Evolutionary conservation across 2,329 filamentous ascomycete genomes (phyloP), one percentile per base, ranked within the genome.

Genomic region (Aschersonia sp.): DNA sequence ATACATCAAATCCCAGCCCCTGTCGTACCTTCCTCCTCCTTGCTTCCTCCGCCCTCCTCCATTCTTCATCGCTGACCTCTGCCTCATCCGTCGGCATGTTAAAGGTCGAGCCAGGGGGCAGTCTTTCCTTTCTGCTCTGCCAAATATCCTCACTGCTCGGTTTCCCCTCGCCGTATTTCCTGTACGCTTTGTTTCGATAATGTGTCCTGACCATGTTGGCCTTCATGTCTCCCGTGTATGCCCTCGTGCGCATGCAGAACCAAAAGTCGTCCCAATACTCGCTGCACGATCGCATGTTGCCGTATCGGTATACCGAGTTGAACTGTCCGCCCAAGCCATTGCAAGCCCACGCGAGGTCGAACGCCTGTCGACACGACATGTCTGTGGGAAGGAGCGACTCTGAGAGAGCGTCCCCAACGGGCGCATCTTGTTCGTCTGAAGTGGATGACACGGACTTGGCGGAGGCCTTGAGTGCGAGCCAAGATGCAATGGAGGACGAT

Each of bases 291-390:
- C 83, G 78, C 58, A 94, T 69, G 41, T 72, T 69, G 51, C 92
- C 92, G 60, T 87, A 83, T 40, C 92, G 84, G 72, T 97, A 98
- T 39, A 97, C 76, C 58, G 87, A 81, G 58, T 85, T 88, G 72
- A 89, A 95, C 63, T 97, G 89, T 1, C 90, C 88, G 47, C 87
- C 89, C 7, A 95, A 72, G 0, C 84, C 87, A 62, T 92, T 86
- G 74, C 92, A 98, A 72, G 90, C 87, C 76, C 90, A 95, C 50
- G 90, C 89, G 53, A 80, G 76, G 69, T 98, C 92, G 68, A 98
- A 97, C 56, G 88, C 84, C 51, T 83, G 75, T 46, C 86, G 83
- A 71, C 92, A 97, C 59, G 84, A 89, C 83, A 97, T 92, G 46
- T 74, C 79, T 41, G 80, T 81, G 0, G 87, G 87, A 51, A 92